These are phyloP conservation scores for Termitomyces sp. DNA, from an alignment of 1,284 basidiomycete genomes.

Conservation along the genomic window DNA sequence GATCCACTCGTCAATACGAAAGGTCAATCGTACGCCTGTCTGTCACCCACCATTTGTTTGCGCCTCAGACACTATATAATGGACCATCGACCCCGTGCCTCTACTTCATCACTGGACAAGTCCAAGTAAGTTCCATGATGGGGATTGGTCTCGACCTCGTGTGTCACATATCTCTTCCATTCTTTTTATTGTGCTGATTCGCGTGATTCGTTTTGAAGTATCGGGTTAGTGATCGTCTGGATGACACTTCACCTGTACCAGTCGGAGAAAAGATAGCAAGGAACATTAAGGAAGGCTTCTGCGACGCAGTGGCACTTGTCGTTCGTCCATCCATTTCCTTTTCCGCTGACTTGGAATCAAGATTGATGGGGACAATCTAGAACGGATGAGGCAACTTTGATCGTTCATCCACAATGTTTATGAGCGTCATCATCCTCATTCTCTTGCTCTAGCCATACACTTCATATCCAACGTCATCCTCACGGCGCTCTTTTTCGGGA, in stretches of 20 bases:
- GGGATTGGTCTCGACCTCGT: constrained; percentile 74
- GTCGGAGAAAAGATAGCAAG: constrained; percentile 57
- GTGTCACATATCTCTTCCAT: constrained; percentile 20
- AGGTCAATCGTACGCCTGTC: too few relatives aligned
- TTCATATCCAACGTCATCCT: constrained; percentile 28
- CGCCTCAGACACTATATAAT: too few relatives aligned
- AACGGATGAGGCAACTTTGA: constrained; percentile 44
- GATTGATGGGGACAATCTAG: constrained; percentile 55
- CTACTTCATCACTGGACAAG: constrained; percentile 76
- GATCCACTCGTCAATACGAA: too few relatives aligned
- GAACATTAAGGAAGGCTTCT: constrained; percentile 47
- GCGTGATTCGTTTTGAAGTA: constrained; percentile 42
- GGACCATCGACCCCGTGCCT: constrained; percentile 55
- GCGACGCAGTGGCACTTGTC: constrained; percentile 59
- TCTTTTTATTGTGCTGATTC: not conserved
- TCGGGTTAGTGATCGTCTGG: constrained; percentile 59
- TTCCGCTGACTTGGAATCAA: constrained; percentile 21
- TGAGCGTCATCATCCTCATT: not conserved
- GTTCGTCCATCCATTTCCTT: constrained; percentile 32
- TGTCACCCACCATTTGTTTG: too few relatives aligned
- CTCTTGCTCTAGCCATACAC: constrained; percentile 42
- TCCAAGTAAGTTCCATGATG: constrained; percentile 74
- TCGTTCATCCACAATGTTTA: constrained; percentile 38
- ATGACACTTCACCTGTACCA: constrained; percentile 53
- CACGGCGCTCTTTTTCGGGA: constrained; percentile 41